These are phyloP conservation scores for Diaporthe vexans DNA, from an alignment of 2,329 filamentous ascomycete species.

Conservation along the genomic window DNA sequence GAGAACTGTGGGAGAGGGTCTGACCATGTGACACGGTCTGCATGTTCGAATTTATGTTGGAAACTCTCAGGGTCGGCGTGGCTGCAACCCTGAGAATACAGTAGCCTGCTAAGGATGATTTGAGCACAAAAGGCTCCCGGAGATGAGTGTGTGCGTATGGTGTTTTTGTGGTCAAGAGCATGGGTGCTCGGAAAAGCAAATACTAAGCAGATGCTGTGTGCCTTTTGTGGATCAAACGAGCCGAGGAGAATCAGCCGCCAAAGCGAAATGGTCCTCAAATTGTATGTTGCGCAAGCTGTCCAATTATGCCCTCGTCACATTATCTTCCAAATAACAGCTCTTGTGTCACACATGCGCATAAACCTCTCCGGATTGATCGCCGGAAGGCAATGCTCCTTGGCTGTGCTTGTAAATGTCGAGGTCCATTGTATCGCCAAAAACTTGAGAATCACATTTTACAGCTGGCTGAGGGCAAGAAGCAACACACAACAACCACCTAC, in stretches of 20 bases:
- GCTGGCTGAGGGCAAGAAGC: neutral
- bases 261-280: neutral
- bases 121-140: neutral
- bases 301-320: neutral
- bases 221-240: conserved; percentile 12
- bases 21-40: neutral
- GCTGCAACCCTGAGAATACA: neutral
- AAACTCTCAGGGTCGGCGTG: neutral
- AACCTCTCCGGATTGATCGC: neutral
- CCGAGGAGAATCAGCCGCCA: neutral
- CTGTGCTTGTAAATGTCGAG: neutral
- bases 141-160: neutral
- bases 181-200: neutral
- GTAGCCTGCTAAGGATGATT: neutral
- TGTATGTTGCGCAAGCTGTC: neutral
- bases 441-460: too few relatives aligned
- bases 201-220: neutral
- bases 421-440: too few relatives aligned
- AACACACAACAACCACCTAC: neutral
- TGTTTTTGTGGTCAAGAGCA: neutral
- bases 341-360: neutral
- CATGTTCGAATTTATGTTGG: neutral
- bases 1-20: conserved; percentile 10
- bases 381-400: neutral
- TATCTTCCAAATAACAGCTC: neutral